Base-by-base conservation (phyloP, 2,329 filamentous ascomycete genomes). In the Nothophoma quercina region DNA sequence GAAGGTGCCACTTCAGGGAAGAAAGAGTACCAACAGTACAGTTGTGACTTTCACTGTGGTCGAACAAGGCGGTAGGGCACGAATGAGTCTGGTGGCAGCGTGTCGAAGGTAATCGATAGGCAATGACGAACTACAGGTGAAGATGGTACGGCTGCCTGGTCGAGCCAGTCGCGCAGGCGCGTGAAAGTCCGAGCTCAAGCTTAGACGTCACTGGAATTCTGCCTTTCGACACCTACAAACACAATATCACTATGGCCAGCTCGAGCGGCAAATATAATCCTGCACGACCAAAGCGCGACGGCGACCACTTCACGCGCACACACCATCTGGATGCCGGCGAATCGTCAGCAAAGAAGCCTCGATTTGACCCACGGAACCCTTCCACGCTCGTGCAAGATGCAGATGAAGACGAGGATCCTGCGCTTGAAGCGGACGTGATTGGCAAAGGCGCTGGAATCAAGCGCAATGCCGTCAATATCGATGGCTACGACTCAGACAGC, bases 301-400 rank as follows among this genome's bases (percentile, higher is more conserved):
- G 88, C 65, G 92, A 96, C 77, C 85, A 88, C 64, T 96, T 90
- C 71, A 86, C 88, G 35, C 87, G 90, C 51, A 86, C 85, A 15
- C 86, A 93, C 72, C 87, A 90, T 67, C 79, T 83, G 61, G 83
- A 86, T 46, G 75, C 78, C 40, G 74, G 77, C 43, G 79, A 82
- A 40, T 78, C 81, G 1, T 75, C 79, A 2, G 73, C 79, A 44
- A 96, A 96, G 73, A 93, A 92, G 70, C 89, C 91, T 53, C 91
- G 90, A 68, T 99, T 99, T 76, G 95, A 99, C 74, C 81, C 95
- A 45, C 91, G 95, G 60, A 98, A 99, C 71, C 95, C 95, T 3
- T 96, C 93, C 13, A 92, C 90, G 1, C 85, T 99, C 4, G 93
- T 91, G 2, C 87, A 93, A 1, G 91, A 96, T 71, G 89, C 86